Conservation (phyloP, 495 filamentous ascomycete genomes). For the Trichoderma reesei region DNA sequence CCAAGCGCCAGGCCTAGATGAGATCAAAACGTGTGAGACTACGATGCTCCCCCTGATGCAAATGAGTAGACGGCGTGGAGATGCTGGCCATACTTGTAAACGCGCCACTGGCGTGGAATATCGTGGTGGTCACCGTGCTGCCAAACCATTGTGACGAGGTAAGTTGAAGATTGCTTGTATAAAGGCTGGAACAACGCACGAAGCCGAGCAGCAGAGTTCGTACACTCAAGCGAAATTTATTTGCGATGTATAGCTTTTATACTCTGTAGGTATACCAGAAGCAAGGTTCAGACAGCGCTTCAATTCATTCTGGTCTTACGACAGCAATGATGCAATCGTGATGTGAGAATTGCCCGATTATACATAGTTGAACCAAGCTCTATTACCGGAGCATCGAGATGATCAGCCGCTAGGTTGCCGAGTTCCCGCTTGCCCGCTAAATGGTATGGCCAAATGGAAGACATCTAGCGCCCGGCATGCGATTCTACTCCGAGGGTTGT, state of each 20-base stretch:
- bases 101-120: slow-evolving; percentile 33
- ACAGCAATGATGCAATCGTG: background rate
- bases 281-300: background rate
- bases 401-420: background rate
- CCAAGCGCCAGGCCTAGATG: slow-evolving; percentile 38
- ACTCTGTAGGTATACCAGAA: too few species aligned
- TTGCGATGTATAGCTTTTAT: background rate
- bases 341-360: background rate
- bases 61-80: background rate
- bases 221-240: background rate
- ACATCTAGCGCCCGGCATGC: too few species aligned
- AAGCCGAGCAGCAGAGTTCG: background rate
- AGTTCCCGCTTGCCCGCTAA: background rate
- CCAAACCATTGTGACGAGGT: slow-evolving; percentile 27
- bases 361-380: background rate
- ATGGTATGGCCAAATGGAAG: too few species aligned
- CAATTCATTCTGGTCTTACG: background rate
- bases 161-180: background rate
- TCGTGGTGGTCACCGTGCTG: slow-evolving; percentile 35
- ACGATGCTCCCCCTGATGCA: background rate
- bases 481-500: too few species aligned
- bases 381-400: background rate
- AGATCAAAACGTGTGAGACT: slow-evolving; percentile 10
- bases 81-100: slow-evolving; percentile 23
- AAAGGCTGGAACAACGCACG: background rate